Percentiles rank a stretch among this genome's conserved stretches.
Conservation (phyloP, 805 yeast genomes). For the Candida incommunis region DNA sequence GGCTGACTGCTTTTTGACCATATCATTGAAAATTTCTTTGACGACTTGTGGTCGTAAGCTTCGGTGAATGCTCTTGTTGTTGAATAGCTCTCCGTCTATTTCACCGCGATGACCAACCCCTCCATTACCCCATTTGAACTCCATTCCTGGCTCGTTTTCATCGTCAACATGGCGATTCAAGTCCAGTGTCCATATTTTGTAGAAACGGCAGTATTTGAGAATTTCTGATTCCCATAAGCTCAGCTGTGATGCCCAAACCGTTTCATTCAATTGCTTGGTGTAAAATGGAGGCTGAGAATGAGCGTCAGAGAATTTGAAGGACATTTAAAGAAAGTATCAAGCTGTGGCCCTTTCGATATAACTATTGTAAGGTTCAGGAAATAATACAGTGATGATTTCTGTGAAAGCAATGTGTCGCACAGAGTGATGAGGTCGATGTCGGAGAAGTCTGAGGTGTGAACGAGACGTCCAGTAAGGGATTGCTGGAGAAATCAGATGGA, state of each 20-base stretch:
- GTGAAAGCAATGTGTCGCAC: too few species aligned
- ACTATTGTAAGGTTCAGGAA: too few species aligned
- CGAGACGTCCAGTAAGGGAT: too few species aligned
- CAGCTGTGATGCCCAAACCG: slow-evolving; percentile 63
- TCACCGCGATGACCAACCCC: slow-evolving; percentile 3
- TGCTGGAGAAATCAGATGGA: too few species aligned
- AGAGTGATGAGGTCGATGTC: too few species aligned
- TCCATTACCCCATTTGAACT: neutral
- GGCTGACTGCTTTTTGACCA: slow-evolving; percentile 45
- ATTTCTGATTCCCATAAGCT: slow-evolving; percentile 64
- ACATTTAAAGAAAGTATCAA: too few species aligned
- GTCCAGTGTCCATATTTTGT: slow-evolving; percentile 41
- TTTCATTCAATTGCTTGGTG: slow-evolving; percentile 76
- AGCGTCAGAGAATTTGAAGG: neutral
- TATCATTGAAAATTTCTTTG: slow-evolving; percentile 37
- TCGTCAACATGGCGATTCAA: slow-evolving; percentile 9
- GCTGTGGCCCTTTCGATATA: too few species aligned
- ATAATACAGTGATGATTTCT: too few species aligned
- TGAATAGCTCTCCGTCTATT: slow-evolving; percentile 17
- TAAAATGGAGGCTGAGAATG: slow-evolving; percentile 58
- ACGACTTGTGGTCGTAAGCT: slow-evolving; percentile 40
- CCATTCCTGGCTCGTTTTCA: neutral
- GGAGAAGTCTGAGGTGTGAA: too few species aligned
- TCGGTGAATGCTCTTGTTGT: slow-evolving; percentile 21
- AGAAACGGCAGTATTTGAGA: slow-evolving; percentile 41